Base-by-base conservation (phyloP, 495 filamentous ascomycete genomes). In the Halenospora varia region DNA sequence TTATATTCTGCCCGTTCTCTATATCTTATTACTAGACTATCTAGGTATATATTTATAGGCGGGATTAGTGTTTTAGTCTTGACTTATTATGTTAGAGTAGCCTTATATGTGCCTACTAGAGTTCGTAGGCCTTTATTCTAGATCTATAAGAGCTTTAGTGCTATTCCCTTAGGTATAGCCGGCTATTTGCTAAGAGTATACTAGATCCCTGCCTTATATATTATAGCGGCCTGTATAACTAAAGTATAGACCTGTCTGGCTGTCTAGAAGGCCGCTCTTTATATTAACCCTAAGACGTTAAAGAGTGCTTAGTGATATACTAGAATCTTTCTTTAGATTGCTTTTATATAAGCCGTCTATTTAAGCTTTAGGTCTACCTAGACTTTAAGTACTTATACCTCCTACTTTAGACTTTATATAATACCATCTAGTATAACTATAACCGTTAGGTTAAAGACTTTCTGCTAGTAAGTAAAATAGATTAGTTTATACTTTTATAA, bases 401-500 rank as follows among this genome's bases (percentile, higher is more conserved):
- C 29, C 13, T 4, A 13, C 29, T 35, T 35, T 35, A 13, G 29
- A 6, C 13, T 13, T 13, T 35, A 13, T 4, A 35, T 35, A 4
- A 13, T 13, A 4, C 29, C 29, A 4, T 35, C 29, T 4, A 35
- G 29, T 4, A 6, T 13, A 6, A 35, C 29, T 13, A 13, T 6
- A 13, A 13, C 29, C 13, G 29, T 6, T 13, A 35, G 13, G 29
- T 35, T 13, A 13, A 35, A 35, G 6, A 13, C 29, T 35, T 35
- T 35, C 29, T 13, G 4, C 13, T 4, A 26, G 51, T 41, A 57
- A 3, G 59, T 69, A 42, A 66, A 68, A 49, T 69, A 55, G 56
- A 62, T 60, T 18, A 61, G 55, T 42, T 55, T 26, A 20, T 63
- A 65, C 42, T 66, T 66, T 17, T 55, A 40, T 22, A 47, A 56